Percentiles rank a stretch among this genome's conserved stretches.
phyloP scores from a whole-genome alignment of 116 monocot species.

The Posidonia oceanica region DNA sequence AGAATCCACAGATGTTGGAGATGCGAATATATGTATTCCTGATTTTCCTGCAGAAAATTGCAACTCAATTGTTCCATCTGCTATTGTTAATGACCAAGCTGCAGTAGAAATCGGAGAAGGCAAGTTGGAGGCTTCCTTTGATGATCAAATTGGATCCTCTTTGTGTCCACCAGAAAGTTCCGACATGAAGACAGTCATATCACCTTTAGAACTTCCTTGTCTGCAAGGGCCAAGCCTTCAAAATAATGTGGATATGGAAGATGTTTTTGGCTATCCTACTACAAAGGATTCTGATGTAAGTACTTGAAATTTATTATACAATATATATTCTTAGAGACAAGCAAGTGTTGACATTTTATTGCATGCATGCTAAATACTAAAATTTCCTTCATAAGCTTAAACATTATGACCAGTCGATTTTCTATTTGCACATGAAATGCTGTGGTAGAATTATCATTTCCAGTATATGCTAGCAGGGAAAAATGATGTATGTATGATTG shows the following conservation, averaged over 20 bases:
- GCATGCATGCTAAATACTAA: neutral
- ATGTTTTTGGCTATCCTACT: conserved; percentile 20
- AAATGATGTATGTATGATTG: too few relatives aligned
- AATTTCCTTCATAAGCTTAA: too few relatives aligned
- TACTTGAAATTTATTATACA: neutral
- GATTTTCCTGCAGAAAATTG: conserved; percentile 5
- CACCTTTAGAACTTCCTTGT: conserved; percentile 2
- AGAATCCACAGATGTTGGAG: neutral
- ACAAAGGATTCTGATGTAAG: conserved; percentile 71
- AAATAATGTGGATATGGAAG: conserved; percentile 29
- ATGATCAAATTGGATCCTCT: conserved; percentile 5
- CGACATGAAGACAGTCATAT: neutral
- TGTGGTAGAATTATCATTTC: too few relatives aligned
- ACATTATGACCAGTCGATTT: too few relatives aligned
- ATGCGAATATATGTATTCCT: conserved; percentile 1
- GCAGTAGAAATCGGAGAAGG: neutral
- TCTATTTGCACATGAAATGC: too few relatives aligned
- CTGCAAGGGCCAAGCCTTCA: conserved; percentile 22
- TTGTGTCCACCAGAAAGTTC: conserved; percentile 4
- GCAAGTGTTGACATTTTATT: neutral
- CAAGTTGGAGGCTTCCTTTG: conserved; percentile 2
- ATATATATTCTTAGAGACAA: neutral
- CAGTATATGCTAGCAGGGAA: too few relatives aligned
- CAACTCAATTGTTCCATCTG: neutral
- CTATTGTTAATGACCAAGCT: neutral